These are phyloP conservation scores for Lentinula aciculospora DNA, from an alignment of 768 basidiomycete species.

Conservation along the genomic window DNA sequence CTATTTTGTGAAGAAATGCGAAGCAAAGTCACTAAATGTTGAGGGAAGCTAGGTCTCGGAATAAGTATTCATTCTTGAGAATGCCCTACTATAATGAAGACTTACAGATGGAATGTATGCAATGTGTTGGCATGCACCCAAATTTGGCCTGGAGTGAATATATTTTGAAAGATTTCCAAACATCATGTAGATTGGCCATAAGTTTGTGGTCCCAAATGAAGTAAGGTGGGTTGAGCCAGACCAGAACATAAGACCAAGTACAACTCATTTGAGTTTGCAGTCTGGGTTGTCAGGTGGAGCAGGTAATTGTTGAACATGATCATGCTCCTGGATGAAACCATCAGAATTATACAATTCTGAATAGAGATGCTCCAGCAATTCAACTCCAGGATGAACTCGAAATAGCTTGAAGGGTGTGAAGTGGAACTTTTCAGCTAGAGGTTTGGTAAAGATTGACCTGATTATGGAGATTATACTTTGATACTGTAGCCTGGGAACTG, in stretches of 20 bases:
- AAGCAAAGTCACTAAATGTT: slow-evolving; percentile 19
- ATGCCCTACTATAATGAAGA: no score
- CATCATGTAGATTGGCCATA: slow-evolving; percentile 36
- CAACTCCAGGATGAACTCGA: slow-evolving; percentile 5
- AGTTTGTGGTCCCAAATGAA: slow-evolving; percentile 24
- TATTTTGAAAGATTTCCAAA: slow-evolving; percentile 36
- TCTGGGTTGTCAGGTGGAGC: slow-evolving; percentile 9
- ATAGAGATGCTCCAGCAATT: slow-evolving; percentile 6
- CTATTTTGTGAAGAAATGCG: background rate
- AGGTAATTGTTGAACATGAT: slow-evolving; percentile 12
- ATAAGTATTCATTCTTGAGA: no score
- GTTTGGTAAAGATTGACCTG: slow-evolving; percentile 14
- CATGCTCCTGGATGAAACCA: slow-evolving; percentile 15
- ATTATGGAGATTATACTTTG: slow-evolving; percentile 19
- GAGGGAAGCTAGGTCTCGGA: slow-evolving; percentile 36
- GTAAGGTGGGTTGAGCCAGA: slow-evolving; percentile 31
- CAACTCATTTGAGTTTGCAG: slow-evolving; percentile 16
- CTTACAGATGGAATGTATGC: no score
- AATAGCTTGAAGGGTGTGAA: slow-evolving; percentile 19
- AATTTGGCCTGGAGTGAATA: slow-evolving; percentile 19
- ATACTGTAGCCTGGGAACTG: slow-evolving; percentile 20
- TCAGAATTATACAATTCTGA: slow-evolving; percentile 17
- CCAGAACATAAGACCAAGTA: slow-evolving; percentile 24
- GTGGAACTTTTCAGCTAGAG: slow-evolving; percentile 16
- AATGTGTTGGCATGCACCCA: slow-evolving; percentile 27